Evolutionary conservation across 768 basidiomycete species (phyloP).

Genomic region (Sporobolomyces pararoseus): DNA sequence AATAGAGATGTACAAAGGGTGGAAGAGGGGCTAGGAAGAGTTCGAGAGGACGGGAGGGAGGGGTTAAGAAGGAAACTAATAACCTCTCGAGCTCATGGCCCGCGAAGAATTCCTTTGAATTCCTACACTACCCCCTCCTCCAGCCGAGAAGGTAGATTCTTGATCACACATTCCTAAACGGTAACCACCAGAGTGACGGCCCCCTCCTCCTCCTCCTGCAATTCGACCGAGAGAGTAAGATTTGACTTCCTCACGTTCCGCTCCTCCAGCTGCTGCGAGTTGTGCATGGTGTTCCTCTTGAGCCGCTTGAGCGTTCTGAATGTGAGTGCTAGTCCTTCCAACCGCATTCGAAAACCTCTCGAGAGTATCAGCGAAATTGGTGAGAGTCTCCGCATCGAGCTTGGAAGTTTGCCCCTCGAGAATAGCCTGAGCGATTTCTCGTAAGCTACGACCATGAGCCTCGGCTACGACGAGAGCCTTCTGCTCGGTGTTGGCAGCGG

Average conservation of each 20-base stretch:
- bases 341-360: neutral
- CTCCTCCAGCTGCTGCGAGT: neutral
- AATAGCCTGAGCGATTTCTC: neutral
- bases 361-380: neutral
- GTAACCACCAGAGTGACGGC: neutral
- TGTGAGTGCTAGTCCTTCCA: neutral
- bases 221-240: neutral
- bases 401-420: neutral
- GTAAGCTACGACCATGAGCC: neutral
- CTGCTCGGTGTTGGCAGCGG: neutral
- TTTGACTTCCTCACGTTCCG: neutral
- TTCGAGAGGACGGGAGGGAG: no score
- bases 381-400: neutral
- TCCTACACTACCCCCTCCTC: no score
- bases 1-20: no score
- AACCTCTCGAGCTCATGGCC: no score
- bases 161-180: neutral
- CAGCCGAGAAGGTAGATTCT: no score
- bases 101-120: no score
- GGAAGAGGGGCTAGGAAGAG: no score
- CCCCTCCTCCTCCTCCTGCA: neutral
- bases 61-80: no score
- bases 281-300: neutral
- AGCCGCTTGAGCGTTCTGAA: neutral
- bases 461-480: neutral